phyloP scores from a whole-genome alignment of 2,329 filamentous ascomycete genomes.

The Beauveria brongniartii region DNA sequence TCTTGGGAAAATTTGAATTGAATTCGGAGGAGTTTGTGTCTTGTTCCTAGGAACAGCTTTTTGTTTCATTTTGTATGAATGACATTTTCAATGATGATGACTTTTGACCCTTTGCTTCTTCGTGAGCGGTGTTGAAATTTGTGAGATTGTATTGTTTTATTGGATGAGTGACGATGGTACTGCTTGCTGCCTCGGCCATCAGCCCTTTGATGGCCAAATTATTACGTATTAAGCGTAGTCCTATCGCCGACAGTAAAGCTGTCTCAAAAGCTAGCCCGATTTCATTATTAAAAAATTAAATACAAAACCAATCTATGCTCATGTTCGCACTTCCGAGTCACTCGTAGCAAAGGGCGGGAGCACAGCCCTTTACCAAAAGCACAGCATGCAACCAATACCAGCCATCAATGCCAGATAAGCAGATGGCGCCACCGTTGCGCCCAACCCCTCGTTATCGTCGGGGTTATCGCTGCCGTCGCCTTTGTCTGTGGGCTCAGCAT shows the following conservation, averaged over 20 bases:
- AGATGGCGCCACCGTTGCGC: neutral
- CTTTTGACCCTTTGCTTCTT: too few species aligned
- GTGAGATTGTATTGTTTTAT: too few species aligned
- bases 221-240: too few species aligned
- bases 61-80: neutral
- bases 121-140: too few species aligned
- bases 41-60: neutral
- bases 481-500: conserved; percentile 4
- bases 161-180: too few species aligned
- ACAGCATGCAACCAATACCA: neutral
- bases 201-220: too few species aligned
- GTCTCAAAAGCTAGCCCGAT: too few species aligned
- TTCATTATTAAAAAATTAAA: neutral
- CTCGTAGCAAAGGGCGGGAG: neutral
- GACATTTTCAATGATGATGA: neutral
- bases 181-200: too few species aligned
- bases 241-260: too few species aligned
- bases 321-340: too few species aligned
- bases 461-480: neutral
- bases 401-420: neutral
- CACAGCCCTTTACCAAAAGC: neutral
- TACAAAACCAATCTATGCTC: too few species aligned
- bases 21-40: neutral
- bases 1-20: neutral
- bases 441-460: neutral